These are phyloP conservation scores for Eudorina sp. DNA, from an alignment of 139 green algal species.

Conservation along the genomic window DNA sequence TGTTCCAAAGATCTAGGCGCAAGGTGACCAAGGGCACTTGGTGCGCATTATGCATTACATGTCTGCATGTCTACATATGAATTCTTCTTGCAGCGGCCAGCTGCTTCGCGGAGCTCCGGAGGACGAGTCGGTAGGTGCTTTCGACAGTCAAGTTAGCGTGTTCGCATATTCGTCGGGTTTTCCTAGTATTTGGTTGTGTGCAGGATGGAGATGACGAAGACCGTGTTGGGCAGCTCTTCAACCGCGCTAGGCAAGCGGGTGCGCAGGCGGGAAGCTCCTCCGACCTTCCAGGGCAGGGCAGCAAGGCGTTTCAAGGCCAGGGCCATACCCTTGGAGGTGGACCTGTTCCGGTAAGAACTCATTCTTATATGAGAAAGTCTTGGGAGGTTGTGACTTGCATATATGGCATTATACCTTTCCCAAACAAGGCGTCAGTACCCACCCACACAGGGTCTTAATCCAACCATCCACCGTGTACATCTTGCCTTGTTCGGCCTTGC, in stretches of 20 bases:
- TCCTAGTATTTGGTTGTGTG: no score
- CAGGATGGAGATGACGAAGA: slow-evolving; percentile 56
- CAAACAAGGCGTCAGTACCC: no score
- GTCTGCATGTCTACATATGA: no score
- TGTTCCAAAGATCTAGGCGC: background rate
- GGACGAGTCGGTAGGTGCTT: slow-evolving; percentile 24
- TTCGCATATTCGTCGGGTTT: no score
- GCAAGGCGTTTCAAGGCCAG: slow-evolving; percentile 70
- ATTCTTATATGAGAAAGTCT: no score
- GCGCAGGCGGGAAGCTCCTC: slow-evolving; percentile 68
- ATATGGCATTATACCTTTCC: no score
- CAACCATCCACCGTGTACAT: no score
- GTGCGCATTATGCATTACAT: background rate
- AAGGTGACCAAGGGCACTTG: no score
- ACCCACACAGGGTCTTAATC: no score
- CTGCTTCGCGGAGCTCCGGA: slow-evolving; percentile 74
- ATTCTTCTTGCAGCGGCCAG: slow-evolving; percentile 66
- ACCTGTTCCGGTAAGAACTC: background rate
- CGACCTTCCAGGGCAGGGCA: slow-evolving; percentile 61
- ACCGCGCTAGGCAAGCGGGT: slow-evolving; percentile 71
- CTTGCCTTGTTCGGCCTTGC: no score
- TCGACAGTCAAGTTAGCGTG: no score
- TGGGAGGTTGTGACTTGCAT: no score
- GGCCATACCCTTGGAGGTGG: slow-evolving; percentile 79
- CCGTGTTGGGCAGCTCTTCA: slow-evolving; percentile 72